A percentile compares a stretch with the other conserved stretches of the same genome.
These are phyloP conservation scores for Ilex aquifolium DNA, from an alignment of 257 asterid species.

Conservation along the genomic window DNA sequence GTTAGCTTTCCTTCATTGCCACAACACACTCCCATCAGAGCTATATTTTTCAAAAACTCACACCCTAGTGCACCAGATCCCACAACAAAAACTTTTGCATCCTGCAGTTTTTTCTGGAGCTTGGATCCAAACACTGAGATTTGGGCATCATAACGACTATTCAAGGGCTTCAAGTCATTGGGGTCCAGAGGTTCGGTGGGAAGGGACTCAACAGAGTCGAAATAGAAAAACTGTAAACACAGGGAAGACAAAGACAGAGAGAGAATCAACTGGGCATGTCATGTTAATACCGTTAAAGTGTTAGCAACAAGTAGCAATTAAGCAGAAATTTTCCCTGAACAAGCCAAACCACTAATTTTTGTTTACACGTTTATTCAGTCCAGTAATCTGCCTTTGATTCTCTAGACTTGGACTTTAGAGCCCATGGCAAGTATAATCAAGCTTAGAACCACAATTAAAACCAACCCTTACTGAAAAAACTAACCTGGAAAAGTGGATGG, in stretches of 20 bases:
- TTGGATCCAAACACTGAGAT: constrained; percentile 48
- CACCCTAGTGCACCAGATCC: constrained; percentile 57
- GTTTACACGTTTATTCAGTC: neutral
- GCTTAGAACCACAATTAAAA: neutral
- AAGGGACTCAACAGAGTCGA: constrained; percentile 51
- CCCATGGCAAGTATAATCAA: neutral
- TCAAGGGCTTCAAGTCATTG: constrained; percentile 33
- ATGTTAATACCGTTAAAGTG: no score
- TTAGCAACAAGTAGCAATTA: no score
- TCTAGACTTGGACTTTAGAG: neutral
- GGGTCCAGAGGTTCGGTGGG: constrained; percentile 34
- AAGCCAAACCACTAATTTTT: no score
- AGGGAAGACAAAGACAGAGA: neutral
- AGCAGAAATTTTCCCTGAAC: no score
- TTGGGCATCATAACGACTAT: constrained; percentile 51
- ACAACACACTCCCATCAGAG: constrained; percentile 47
- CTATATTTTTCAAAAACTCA: constrained; percentile 44
- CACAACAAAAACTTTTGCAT: constrained; percentile 34
- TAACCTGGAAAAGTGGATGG: constrained; percentile 50
- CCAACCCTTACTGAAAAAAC: neutral
- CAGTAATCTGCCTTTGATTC: neutral
- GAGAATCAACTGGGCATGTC: no score
- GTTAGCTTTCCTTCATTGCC: constrained; percentile 39
- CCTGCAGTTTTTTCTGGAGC: constrained; percentile 47
- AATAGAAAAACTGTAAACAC: constrained; percentile 42